Evolutionary conservation across 345 rosid genomes (phyloP), one percentile per base, ranked within the genome.

Genomic region (Murraya koenigii): DNA sequence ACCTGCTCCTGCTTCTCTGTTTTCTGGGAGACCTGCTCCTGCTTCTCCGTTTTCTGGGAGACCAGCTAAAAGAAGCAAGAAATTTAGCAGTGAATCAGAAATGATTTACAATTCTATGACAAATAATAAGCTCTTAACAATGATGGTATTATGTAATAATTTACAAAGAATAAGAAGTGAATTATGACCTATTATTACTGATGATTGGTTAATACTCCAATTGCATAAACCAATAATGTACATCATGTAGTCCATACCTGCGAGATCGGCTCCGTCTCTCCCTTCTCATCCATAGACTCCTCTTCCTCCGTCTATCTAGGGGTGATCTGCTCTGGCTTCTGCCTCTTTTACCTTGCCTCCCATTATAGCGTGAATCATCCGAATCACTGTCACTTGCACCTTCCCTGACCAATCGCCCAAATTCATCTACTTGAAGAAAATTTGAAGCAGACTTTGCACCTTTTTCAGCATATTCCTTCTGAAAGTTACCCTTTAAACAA

Each of bases 311-410:
- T 47, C 87, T 84, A 77, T 67, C 79, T 56, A 41, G 41, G 32
- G 91, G 90, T 72, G 92, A 85, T 60, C 59, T 79, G 77, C 89
- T 88, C 36, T 77, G 81, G 82, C 80, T 81, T 81, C 86, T 86
- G 60, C 84, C 83, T 71, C 84, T 85, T 76, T 75, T 85, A 71
- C 66, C 71, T 70, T n/a, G 82, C 78, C 82, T 81, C 71, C 81
- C 66, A 38, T 54, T 32, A 74, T 79, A 52, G 39, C 1, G 69
- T 36, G 71, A 82, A 80, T 89, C 90, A 71, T 90, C 90, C 26
- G 90, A 86, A 52, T 90, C 91, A 79, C 91, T 89, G 33, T 87
- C 92, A 84, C 88, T 89, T 63, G 66, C 87, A 82, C 83, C 89
- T 77, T 90, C 78, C 75, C 87, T 84, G 65, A 84, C 74, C 79